Conservation (phyloP, 768 basidiomycete genomes). For the Kwoniella europaea region DNA sequence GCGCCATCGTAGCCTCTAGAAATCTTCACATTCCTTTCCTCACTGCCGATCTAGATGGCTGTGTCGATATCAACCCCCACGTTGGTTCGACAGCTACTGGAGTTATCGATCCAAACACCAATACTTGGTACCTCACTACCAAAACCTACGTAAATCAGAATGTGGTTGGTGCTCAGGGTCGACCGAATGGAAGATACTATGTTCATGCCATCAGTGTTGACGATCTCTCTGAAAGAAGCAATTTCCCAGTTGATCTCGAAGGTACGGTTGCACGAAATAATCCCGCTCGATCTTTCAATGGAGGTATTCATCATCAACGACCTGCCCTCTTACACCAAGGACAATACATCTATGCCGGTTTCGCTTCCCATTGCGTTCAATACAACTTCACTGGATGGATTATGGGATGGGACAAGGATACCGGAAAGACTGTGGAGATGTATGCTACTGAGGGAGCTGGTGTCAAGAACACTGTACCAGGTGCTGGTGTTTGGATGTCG, state of each 20-base stretch:
- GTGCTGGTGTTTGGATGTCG: slow-evolving; percentile 27
- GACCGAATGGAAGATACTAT: slow-evolving; percentile 27
- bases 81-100: slow-evolving; percentile 24
- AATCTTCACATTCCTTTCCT: slow-evolving; percentile 26
- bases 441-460: slow-evolving; percentile 23
- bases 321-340: slow-evolving; percentile 21
- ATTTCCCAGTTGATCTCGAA: slow-evolving; percentile 23
- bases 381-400: slow-evolving; percentile 31
- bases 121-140: slow-evolving; percentile 26
- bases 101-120: slow-evolving; percentile 22
- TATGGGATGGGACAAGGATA: slow-evolving; percentile 24
- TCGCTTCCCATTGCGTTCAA: slow-evolving; percentile 26
- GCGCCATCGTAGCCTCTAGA: slow-evolving; percentile 18
- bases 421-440: slow-evolving; percentile 14
- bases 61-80: slow-evolving; percentile 27
- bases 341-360: slow-evolving; percentile 26
- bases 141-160: slow-evolving; percentile 20
- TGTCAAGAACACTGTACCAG: slow-evolving; percentile 14
- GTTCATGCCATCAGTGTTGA: slow-evolving; percentile 23
- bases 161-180: slow-evolving; percentile 15
- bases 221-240: slow-evolving; percentile 21
- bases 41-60: slow-evolving; percentile 23
- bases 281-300: slow-evolving; percentile 22
- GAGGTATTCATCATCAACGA: slow-evolving; percentile 26
- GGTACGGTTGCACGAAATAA: slow-evolving; percentile 24